Evolutionary conservation across 805 yeast genomes (phyloP), one percentile per base, ranked within the genome.

Genomic region (Debaryomyces hansenii): DNA sequence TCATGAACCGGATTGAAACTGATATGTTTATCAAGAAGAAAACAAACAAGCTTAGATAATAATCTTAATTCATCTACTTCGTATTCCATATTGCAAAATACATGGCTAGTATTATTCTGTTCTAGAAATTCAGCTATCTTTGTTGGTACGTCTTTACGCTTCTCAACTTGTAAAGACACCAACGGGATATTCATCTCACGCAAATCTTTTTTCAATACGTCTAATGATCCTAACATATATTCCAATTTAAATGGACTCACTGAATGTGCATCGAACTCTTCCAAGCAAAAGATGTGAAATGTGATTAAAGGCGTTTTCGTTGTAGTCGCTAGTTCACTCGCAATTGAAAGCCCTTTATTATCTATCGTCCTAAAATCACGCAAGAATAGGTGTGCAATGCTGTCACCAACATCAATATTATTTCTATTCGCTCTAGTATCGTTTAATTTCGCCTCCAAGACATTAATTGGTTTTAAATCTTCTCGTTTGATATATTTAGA

Each of bases 321-420:
- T n/a, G 56, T 45, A 15, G 53, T 43, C 2, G 74, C 74, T 7
- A 59, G 49, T 18, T 64, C 49, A 33, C 70, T 52, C 1, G 78
- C 77, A 14, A 63, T 49, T 11, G 49, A 57, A 34, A 79, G 60
- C 0, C 72, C 77, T 1, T 58, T 60, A 52, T 79, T 79, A 53
- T 79, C 81, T 8, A 55, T 58, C 6, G 69, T 45, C 38, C 84
- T 60, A 21, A 79, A 58, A 50, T 80, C 84, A 32, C 70, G 64
- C 14, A 74, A 56, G 44, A 79, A 77, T 70, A 80, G 69, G 55
- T 77, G 81, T 15, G 75, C 69, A 11, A 73, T 61, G 20, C 54
- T 53, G n/a, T 53, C 61, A 8, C 42, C 42, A 24, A 52, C 51
- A 14, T 46, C 27, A 12, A 56, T 39, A 11, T 44, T 34, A 14